Conservation (phyloP, 2,329 filamentous ascomycete species). For the Aspergillus cejpii region DNA sequence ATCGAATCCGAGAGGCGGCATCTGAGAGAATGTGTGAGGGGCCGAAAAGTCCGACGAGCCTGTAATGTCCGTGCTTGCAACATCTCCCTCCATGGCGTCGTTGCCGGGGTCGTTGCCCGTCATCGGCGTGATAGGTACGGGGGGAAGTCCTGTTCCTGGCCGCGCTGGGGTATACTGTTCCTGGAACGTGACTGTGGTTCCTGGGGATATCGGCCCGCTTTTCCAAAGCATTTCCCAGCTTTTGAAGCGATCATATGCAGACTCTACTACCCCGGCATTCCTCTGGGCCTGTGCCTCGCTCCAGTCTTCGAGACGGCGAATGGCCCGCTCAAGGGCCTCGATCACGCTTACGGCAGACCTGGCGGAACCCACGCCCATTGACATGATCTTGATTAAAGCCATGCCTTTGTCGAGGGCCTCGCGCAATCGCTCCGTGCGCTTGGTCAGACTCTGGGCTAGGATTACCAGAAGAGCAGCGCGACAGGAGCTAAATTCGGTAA, state of each 20-base stretch:
- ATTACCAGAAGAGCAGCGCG: constrained; percentile 49
- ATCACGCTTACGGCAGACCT: constrained; percentile 50
- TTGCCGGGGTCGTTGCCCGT: constrained; percentile 12
- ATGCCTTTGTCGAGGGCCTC: constrained; percentile 46
- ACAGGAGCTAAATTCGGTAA: constrained; percentile 52
- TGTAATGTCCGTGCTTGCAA: constrained; percentile 18
- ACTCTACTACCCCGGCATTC: constrained; percentile 36
- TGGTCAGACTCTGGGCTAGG: constrained; percentile 36
- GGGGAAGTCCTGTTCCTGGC: constrained; percentile 5
- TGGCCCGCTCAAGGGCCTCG: constrained; percentile 48
- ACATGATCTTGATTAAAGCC: constrained; percentile 49
- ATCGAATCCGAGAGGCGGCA: constrained; percentile 34
- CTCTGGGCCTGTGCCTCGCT: constrained; percentile 30
- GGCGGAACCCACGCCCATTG: constrained; percentile 47
- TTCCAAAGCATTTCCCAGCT: constrained; percentile 49
- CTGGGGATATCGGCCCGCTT: constrained; percentile 33
- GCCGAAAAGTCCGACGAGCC: constrained; percentile 24
- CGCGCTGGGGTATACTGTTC: constrained; percentile 12
- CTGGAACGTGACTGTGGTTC: constrained; percentile 22
- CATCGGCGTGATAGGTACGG: constrained; percentile 21
- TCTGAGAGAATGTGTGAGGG: constrained; percentile 26
- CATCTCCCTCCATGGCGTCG: constrained; percentile 19
- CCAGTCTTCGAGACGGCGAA: constrained; percentile 42
- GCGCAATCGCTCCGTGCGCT: constrained; percentile 39
- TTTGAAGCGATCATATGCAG: constrained; percentile 48